Evolutionary conservation across 106 monocot genomes (phyloP), one percentile per base, ranked within the genome.

Genomic region (Dendrobium nobile): DNA sequence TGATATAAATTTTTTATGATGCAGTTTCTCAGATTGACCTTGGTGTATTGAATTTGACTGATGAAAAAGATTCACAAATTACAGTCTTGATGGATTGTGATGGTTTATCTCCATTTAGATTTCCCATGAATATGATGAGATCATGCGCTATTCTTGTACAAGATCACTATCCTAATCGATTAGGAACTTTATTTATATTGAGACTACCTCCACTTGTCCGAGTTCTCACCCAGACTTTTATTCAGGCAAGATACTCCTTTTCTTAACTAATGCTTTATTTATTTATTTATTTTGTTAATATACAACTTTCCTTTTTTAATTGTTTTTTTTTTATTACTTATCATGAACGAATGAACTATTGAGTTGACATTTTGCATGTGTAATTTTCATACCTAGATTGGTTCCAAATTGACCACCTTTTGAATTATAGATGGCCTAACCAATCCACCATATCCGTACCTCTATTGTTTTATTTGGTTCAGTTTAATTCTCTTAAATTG

Each of bases 111-210:
- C 92, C 92, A 18, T 79, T 91, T 47, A 88, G 80, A 83, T 93
- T 99, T 79, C 98, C 98, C 43, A 88, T 95, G 91, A 88, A 95
- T 82, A 91, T 99, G 89, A 77, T 99, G 88, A 92, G 89, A 85
- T 87, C 95, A 31, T 89, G 88, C 78, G 85, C 88, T n/a, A 83
- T 82, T 77, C 81, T 99, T 77, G 78, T 95, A 48, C 98, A 99
- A 87, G 95, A 95, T 82, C 90, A 99, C 47, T 99, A 91, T 88
- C 98, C 98, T 55, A 88, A 95, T 85, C 87, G 93, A 40, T 93
- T 99, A 84, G 90, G 85, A 3, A 75, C 78, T 41, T 82, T 94
- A 56, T 77, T 88, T 67, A 75, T 99, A 73, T 45, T 93, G 42
- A 86, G 95, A 27, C 91, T 99, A 81, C 95, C 98, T 82, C 87